These are phyloP conservation scores for Miscanthus lutarioriparius DNA, from an alignment of 176 grass and related monocot species.

Conservation along the genomic window DNA sequence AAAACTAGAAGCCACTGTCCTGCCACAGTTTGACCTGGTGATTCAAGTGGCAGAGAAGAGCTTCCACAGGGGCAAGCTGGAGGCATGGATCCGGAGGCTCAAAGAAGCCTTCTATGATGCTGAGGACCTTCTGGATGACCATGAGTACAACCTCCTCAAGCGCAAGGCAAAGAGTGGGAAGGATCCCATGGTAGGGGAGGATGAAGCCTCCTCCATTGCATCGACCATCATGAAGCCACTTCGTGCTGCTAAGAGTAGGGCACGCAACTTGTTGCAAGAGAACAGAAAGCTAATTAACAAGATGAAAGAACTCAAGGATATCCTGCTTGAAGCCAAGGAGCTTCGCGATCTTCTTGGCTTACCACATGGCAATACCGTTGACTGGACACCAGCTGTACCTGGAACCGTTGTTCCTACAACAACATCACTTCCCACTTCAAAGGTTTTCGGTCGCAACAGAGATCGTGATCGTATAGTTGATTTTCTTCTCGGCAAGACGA, in stretches of 20 bases:
- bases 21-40: constrained; percentile 26
- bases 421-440: neutral
- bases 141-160: neutral
- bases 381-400: accelerated
- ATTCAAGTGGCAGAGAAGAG: constrained; percentile 31
- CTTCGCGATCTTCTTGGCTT: neutral
- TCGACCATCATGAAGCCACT: neutral
- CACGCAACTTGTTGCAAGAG: neutral
- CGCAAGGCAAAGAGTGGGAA: neutral
- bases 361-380: neutral
- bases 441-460: constrained; percentile 11
- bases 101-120: constrained; percentile 33
- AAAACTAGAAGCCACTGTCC: constrained; percentile 13
- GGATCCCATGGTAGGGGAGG: neutral
- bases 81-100: constrained; percentile 23
- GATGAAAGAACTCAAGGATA: neutral
- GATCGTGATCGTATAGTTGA: constrained; percentile 12
- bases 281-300: neutral
- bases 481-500: neutral
- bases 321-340: neutral
- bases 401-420: neutral
- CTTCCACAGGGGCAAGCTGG: neutral
- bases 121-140: too few species aligned
- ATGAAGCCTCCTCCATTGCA: neutral
- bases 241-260: neutral